Conservation (phyloP, 2,329 filamentous ascomycete species). For the Beauveria sp. region DNA sequence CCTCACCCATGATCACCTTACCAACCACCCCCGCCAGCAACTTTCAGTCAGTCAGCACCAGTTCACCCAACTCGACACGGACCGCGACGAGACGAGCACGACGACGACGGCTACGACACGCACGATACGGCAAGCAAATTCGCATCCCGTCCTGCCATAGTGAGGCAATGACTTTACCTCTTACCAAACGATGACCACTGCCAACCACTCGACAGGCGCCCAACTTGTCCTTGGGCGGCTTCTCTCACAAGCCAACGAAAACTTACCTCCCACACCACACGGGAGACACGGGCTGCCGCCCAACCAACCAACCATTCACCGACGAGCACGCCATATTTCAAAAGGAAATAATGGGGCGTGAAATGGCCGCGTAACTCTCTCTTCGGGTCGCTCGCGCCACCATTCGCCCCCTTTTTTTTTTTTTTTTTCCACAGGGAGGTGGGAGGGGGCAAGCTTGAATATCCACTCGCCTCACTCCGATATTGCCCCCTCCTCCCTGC, state of each 20-base stretch:
- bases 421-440: neutral
- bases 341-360: constrained; percentile 11
- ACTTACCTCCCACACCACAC: neutral
- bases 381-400: constrained; percentile 4
- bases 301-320: neutral
- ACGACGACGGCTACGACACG: neutral
- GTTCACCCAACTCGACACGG: neutral
- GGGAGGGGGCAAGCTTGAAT: neutral
- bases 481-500: constrained; percentile 17
- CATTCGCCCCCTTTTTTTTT: constrained; percentile 6
- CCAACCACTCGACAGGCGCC: neutral
- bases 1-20: constrained; percentile 4
- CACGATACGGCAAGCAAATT: neutral
- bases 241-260: neutral
- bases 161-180: neutral
- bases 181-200: neutral
- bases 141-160: neutral
- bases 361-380: constrained; percentile 9
- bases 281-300: neutral
- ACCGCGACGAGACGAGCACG: neutral
- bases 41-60: neutral
- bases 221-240: neutral
- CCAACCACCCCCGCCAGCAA: constrained; percentile 8
- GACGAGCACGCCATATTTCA: neutral
- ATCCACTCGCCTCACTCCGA: constrained; percentile 17